These are phyloP conservation scores for Oryza glaberrima DNA, from an alignment of 176 grass and related monocot genomes.

Conservation along the genomic window DNA sequence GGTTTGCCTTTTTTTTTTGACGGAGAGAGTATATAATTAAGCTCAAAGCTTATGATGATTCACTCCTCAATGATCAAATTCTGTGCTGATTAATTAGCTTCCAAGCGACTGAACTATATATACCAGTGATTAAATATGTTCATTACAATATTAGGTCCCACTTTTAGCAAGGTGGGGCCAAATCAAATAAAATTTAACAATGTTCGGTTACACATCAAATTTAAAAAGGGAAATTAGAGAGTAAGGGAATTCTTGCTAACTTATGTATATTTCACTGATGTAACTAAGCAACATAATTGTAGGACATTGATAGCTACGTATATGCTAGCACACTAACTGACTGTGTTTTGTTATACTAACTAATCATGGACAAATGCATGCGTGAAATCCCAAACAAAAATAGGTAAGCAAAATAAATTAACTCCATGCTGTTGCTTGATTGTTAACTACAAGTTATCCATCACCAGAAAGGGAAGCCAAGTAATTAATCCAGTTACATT, in stretches of 20 bases:
- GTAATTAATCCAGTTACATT: neutral
- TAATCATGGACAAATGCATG: neutral
- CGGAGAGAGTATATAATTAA: neutral
- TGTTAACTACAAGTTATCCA: conserved; percentile 6
- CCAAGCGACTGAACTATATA: neutral
- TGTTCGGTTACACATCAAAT: neutral
- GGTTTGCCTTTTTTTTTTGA: no score
- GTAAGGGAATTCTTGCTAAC: neutral
- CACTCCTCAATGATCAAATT: neutral
- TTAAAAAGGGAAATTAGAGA: neutral
- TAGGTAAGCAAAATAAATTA: neutral
- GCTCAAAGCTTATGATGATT: neutral
- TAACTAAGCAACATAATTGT: neutral
- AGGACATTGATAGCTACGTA: neutral
- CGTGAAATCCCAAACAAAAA: neutral
- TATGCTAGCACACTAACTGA: neutral
- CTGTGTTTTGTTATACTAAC: neutral
- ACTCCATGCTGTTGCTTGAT: neutral
- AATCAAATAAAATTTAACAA: neutral
- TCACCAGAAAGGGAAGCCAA: neutral
- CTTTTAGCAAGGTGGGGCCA: neutral
- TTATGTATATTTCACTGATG: neutral
- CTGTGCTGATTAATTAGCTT: neutral
- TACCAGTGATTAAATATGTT: neutral
- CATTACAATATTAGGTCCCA: neutral